These are phyloP conservation scores for Metschnikowia matae DNA, from an alignment of 805 yeast genomes.

Conservation along the genomic window DNA sequence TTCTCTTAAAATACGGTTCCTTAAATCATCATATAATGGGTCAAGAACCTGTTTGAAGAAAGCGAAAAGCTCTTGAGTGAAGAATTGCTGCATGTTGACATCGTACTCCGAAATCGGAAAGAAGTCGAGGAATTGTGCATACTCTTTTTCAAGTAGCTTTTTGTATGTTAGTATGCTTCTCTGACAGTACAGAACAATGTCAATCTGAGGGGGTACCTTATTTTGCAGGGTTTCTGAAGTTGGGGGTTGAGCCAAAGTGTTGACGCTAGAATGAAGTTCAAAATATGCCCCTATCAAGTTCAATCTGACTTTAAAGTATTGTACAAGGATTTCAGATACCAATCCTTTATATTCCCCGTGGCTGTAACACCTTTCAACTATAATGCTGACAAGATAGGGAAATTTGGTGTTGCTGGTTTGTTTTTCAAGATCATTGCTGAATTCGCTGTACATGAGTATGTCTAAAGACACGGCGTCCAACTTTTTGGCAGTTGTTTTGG, in stretches of 20 bases:
- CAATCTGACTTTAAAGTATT: constrained; percentile 58
- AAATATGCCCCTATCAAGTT: constrained; percentile 43
- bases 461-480: constrained; percentile 12
- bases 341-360: constrained; percentile 63
- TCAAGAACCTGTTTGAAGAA: constrained; percentile 69
- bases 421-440: constrained; percentile 14
- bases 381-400: constrained; percentile 10
- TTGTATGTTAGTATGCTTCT: constrained; percentile 56
- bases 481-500: constrained; percentile 5
- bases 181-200: constrained; percentile 56
- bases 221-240: neutral
- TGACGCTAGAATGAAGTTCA: constrained; percentile 14
- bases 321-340: constrained; percentile 57
- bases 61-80: constrained; percentile 37
- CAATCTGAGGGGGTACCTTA: constrained; percentile 17
- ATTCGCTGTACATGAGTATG: constrained; percentile 17
- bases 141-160: constrained; percentile 59
- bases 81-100: constrained; percentile 11
- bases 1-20: constrained; percentile 69
- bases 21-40: constrained; percentile 68
- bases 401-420: constrained; percentile 14
- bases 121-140: constrained; percentile 50
- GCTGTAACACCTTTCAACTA: constrained; percentile 18
- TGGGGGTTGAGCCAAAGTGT: neutral
- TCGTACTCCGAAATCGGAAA: constrained; percentile 29